A percentile compares a stretch with the other conserved stretches of the same genome.
phyloP scores from a whole-genome alignment of 441 rosid genomes.

The Adansonia grandidieri region DNA sequence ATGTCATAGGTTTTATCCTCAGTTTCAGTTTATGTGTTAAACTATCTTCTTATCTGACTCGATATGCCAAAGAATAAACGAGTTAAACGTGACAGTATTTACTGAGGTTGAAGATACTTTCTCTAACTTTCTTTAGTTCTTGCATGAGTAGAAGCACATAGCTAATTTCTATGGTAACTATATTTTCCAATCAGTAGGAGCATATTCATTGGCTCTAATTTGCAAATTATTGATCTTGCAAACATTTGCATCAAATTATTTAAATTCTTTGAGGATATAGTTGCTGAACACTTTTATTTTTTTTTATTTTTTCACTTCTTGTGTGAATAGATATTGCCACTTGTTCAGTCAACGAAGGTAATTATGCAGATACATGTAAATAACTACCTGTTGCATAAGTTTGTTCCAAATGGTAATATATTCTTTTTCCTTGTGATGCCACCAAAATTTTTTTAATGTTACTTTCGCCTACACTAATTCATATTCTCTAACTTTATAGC shows the following conservation, averaged over 20 bases:
- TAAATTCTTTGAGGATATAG: constrained; percentile 11
- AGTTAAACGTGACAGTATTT: not conserved
- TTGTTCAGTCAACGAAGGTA: constrained; percentile 73
- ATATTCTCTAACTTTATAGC: constrained; percentile 51
- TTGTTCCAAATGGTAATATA: constrained; percentile 75
- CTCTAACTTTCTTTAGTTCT: constrained; percentile 21
- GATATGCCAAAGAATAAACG: not conserved
- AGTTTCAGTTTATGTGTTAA: not conserved
- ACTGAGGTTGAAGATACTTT: not conserved
- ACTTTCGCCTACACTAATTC: constrained; percentile 28
- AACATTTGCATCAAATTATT: constrained; percentile 17
- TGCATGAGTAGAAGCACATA: not conserved
- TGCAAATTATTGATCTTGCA: not conserved
- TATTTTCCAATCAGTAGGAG: not conserved
- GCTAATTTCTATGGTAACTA: constrained; percentile 8
- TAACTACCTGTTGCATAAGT: constrained; percentile 80
- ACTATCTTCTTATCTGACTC: not conserved
- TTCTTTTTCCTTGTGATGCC: constrained; percentile 8
- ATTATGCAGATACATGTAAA: constrained; percentile 65
- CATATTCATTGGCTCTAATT: constrained; percentile 10
- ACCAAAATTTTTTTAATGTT: constrained; percentile 3
- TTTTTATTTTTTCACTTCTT: constrained; percentile 24
- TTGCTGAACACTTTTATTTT: constrained; percentile 1
- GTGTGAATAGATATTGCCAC: constrained; percentile 76
- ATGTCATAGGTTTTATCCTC: not conserved